These are phyloP conservation scores for Pythium phragmitis DNA, from an alignment of 352 stramenopile genomes.

Conservation along the genomic window DNA sequence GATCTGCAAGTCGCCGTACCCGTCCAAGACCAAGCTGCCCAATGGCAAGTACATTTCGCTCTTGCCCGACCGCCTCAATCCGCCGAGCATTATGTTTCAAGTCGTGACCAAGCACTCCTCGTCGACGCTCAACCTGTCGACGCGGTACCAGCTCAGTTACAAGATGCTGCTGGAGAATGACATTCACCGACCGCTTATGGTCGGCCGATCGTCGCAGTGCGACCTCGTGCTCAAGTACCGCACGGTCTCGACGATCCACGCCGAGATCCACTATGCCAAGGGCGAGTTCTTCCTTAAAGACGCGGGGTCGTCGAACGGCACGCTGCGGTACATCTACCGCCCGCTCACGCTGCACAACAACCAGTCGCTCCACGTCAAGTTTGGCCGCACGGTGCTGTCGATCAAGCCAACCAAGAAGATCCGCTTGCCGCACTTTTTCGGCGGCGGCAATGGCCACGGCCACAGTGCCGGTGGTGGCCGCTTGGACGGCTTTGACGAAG, in stretches of 20 bases:
- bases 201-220: slow-evolving; percentile 92
- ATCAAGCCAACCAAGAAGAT: slow-evolving; percentile 91
- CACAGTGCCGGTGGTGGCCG: slow-evolving; percentile 41
- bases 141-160: slow-evolving; percentile 85
- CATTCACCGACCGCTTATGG: slow-evolving; percentile 88
- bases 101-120: slow-evolving; percentile 88
- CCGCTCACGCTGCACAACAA: slow-evolving; percentile 91
- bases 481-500: slow-evolving; percentile 68
- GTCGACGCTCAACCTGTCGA: slow-evolving; percentile 82
- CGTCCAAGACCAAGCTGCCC: slow-evolving; percentile 72
- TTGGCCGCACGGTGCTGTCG: slow-evolving; percentile 80
- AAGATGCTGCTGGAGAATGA: slow-evolving; percentile 93
- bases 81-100: slow-evolving; percentile 87
- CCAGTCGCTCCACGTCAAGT: slow-evolving; percentile 86
- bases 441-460: slow-evolving; percentile 43
- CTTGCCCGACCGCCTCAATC: slow-evolving; percentile 65
- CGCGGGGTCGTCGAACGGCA: slow-evolving; percentile 93
- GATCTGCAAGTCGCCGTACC: slow-evolving; percentile 86
- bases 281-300: slow-evolving; percentile 95
- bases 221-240: slow-evolving; percentile 95
- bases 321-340: slow-evolving; percentile 92
- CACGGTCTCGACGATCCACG: slow-evolving; percentile 93
- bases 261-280: slow-evolving; percentile 92
- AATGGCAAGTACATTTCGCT: slow-evolving; percentile 77
- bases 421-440: slow-evolving; percentile 81